Conservation (phyloP, 2,329 filamentous ascomycete genomes). For the Ambrosiella cleistominuta region DNA sequence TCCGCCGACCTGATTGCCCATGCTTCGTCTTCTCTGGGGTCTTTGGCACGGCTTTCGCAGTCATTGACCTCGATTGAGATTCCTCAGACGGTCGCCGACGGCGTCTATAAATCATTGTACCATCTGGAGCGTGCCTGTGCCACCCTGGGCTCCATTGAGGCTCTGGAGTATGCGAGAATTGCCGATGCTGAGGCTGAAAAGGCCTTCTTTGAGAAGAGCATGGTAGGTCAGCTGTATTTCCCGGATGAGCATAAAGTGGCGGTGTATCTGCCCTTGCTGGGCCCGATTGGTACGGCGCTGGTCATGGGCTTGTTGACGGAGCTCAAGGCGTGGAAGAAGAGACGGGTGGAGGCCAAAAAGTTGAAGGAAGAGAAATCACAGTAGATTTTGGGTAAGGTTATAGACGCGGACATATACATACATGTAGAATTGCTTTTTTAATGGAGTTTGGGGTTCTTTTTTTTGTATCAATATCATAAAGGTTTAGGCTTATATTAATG, state of each 20-base stretch:
- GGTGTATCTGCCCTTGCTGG: constrained; percentile 80
- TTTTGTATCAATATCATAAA: not conserved
- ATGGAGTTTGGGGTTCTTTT: not conserved
- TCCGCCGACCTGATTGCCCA: constrained; percentile 73
- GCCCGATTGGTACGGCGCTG: constrained; percentile 78
- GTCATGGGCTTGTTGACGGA: constrained; percentile 73
- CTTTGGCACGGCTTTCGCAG: constrained; percentile 66
- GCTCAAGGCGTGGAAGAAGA: constrained; percentile 42
- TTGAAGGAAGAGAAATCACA: constrained; percentile 23
- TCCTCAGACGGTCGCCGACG: constrained; percentile 67
- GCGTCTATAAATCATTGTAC: constrained; percentile 60
- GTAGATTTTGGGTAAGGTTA: constrained; percentile 13
- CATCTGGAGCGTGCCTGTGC: constrained; percentile 65
- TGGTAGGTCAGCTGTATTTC: constrained; percentile 98
- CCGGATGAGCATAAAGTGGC: constrained; percentile 97
- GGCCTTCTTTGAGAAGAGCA: constrained; percentile 96
- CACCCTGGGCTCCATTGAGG: constrained; percentile 45
- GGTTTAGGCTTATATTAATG: not conserved
- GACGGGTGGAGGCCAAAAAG: constrained; percentile 26
- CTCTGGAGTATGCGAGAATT: constrained; percentile 62
- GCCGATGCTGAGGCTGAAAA: constrained; percentile 81
- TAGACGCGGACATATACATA: not conserved
- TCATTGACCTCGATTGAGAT: constrained; percentile 84
- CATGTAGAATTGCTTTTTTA: not conserved
- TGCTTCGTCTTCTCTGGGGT: constrained; percentile 86